A percentile compares a stretch with the other conserved stretches of the same genome.
Conservation (phyloP, 2,329 filamentous ascomycete genomes). For the Tolypocladium inflatum region DNA sequence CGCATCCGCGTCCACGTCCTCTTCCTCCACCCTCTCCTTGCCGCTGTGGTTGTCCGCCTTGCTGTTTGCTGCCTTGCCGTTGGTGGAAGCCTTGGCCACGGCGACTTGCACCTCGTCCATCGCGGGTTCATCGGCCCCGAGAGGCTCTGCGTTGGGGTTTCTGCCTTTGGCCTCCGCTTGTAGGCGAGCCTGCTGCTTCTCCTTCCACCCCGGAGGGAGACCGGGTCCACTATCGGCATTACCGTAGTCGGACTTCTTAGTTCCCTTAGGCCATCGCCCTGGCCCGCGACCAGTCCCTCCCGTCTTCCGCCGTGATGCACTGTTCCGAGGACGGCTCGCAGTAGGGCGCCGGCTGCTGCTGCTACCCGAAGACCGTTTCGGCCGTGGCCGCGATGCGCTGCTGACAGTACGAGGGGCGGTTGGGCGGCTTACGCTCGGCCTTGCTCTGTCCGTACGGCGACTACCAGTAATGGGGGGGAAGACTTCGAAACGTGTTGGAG, state of each 20-base stretch:
- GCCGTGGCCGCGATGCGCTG: slow-evolving; percentile 28
- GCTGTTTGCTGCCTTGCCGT: slow-evolving; percentile 11
- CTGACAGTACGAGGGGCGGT: slow-evolving; percentile 22
- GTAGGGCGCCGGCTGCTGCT: slow-evolving; percentile 20
- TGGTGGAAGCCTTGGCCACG: slow-evolving; percentile 12
- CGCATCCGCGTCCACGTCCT: slow-evolving; percentile 8
- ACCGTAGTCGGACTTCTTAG: slow-evolving; percentile 58
- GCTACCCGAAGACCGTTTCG: slow-evolving; percentile 23
- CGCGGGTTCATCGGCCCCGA: slow-evolving; percentile 14
- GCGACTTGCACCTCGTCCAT: slow-evolving; percentile 24
- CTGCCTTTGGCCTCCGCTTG: slow-evolving; percentile 8
- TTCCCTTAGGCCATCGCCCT: slow-evolving; percentile 58
- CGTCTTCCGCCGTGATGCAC: slow-evolving; percentile 39
- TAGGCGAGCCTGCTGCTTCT: slow-evolving; percentile 16
- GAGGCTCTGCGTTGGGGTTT: slow-evolving; percentile 4
- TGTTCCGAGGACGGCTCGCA: slow-evolving; percentile 30
- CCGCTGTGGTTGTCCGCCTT: slow-evolving; percentile 2
- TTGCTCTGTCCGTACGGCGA: slow-evolving; percentile 37
- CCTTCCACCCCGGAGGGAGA: slow-evolving; percentile 47
- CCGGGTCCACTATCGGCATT: slow-evolving; percentile 58
- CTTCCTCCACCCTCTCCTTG: slow-evolving; percentile 3
- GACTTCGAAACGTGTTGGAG: slow-evolving; percentile 64
- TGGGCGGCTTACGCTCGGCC: slow-evolving; percentile 30
- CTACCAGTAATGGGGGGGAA: slow-evolving; percentile 55
- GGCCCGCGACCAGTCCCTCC: slow-evolving; percentile 56